Evolutionary conservation across 2,329 filamentous ascomycete species (phyloP), one percentile per base, ranked within the genome.

Genomic region (Stachybotrys echinatus): DNA sequence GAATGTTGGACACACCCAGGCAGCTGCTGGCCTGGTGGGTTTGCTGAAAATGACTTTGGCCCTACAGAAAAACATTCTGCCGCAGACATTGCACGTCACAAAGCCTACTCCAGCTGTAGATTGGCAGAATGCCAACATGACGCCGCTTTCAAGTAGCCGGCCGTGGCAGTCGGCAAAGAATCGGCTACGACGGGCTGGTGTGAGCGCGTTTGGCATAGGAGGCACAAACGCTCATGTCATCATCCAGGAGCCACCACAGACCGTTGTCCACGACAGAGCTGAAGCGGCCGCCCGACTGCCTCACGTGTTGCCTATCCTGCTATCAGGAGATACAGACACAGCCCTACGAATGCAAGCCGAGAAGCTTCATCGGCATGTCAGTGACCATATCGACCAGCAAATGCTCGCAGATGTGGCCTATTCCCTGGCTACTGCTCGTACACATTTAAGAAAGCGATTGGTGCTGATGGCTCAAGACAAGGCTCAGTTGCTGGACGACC

Each of bases 1-100:
- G 2, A 85, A 86, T 45, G 65, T 86, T 2, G 83, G 83, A 1
- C 83, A 87, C 61, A 75, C 79, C 27, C 80, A 84, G 57, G 79
- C 80, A 2, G 80, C 80, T 8, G 82, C 81, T 2, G 82, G 82
- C 44, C 70, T 75, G 44, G 83, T 74, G 37, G 78, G 73, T 23
- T 66, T 87, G 6, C 68, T 80, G 57, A 87, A 87, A 63, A 78
- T 83, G 1, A 70, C 71, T 19, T 22, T 57, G 22, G 31, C 50
- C 7, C 38, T 57, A 38, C 12, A 48, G 19, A 22, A 53, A 18
- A 37, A 27, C 6, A 54, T 74, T 48, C 72, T 74, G 61, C 63
- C 76, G 5, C 72, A 74, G 53, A 64, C 47, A 18, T 31, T 51
- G 18, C 47, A 54, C 18, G 38, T 56, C 21, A 22, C 42, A 31